Conservation (phyloP, 73 alveolate species). For the Paramecium primaurelia region DNA sequence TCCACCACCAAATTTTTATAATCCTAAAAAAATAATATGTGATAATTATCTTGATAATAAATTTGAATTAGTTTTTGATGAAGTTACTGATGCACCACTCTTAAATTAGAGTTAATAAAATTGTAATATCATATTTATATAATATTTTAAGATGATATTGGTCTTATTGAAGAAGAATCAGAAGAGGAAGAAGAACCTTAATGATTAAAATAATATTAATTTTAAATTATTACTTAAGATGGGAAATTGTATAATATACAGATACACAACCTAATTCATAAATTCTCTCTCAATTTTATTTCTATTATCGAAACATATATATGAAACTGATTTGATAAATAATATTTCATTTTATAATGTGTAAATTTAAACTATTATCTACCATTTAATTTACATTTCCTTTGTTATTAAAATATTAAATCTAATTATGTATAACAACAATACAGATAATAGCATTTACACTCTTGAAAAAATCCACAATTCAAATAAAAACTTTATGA, state of each 20-base stretch:
- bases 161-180: conserved; percentile 56
- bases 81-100: conserved; percentile 36
- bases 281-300: background rate
- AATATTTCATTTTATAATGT: conserved; percentile 70
- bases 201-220: background rate
- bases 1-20: conserved; percentile 64
- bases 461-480: background rate
- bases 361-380: conserved; percentile 77
- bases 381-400: background rate
- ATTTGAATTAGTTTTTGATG: conserved; percentile 57
- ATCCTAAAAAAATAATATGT: conserved; percentile 44
- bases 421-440: background rate
- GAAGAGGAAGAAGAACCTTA: conserved; percentile 60
- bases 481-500: background rate
- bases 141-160: conserved; percentile 9
- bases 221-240: background rate
- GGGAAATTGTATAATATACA: background rate
- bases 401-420: conserved; percentile 64
- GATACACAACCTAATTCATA: background rate
- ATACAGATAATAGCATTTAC: background rate
- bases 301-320: too few species aligned
- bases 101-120: background rate
- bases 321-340: background rate
- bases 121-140: background rate
- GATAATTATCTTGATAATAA: conserved; percentile 48